These are phyloP conservation scores for Coprinopsis sp. DNA, from an alignment of 768 basidiomycete genomes.

Conservation along the genomic window DNA sequence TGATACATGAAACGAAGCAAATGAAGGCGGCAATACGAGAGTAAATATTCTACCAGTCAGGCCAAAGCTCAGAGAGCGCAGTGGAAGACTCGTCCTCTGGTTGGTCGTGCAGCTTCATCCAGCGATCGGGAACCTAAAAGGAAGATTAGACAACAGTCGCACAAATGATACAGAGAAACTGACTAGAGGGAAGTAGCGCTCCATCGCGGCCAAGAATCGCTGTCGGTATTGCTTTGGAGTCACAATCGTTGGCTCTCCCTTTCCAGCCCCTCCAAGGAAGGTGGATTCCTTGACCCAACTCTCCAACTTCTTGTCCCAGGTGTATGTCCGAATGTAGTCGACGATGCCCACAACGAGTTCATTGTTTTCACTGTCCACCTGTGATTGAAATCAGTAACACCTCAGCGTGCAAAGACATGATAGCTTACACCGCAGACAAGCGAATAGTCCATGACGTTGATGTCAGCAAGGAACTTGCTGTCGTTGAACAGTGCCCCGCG, in stretches of 20 bases:
- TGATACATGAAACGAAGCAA: not conserved
- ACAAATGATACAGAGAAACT: slow-evolving; percentile 18
- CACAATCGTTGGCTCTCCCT: slow-evolving; percentile 93
- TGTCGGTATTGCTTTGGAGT: slow-evolving; percentile 94
- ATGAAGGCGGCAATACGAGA: not conserved
- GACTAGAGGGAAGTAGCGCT: slow-evolving; percentile 84
- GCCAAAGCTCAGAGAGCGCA: slow-evolving; percentile 54
- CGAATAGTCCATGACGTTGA: slow-evolving; percentile 98
- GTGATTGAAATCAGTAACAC: not conserved
- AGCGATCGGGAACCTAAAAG: slow-evolving; percentile 75
- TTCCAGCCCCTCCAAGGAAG: slow-evolving; percentile 77
- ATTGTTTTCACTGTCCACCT: slow-evolving; percentile 82
- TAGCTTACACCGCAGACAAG: slow-evolving; percentile 70
- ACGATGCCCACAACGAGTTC: slow-evolving; percentile 97
- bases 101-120: slow-evolving; percentile 82
- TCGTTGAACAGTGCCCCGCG: slow-evolving; percentile 91
- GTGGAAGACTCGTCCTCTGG: slow-evolving; percentile 66
- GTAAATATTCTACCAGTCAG: slow-evolving; percentile 48
- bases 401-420: not conserved
- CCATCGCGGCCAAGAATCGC: slow-evolving; percentile 83
- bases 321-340: slow-evolving; percentile 93
- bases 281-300: slow-evolving; percentile 97
- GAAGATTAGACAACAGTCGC: slow-evolving; percentile 8
- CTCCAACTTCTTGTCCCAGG: slow-evolving; percentile 98
- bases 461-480: slow-evolving; percentile 88